Conservation (phyloP, 306 rosid species). For the Gillenia trifoliata region DNA sequence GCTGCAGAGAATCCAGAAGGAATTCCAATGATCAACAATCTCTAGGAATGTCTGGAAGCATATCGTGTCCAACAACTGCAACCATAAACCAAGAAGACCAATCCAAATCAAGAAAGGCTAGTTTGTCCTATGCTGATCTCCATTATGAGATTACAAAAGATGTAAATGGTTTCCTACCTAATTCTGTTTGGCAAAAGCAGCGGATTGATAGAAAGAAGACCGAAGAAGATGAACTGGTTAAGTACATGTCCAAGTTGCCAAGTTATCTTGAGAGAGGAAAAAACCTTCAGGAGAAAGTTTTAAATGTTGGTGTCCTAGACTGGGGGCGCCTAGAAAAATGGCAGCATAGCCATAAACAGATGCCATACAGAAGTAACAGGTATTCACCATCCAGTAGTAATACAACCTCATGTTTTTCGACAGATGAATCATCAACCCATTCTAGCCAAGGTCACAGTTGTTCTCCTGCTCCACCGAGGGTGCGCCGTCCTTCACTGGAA, state of each 20-base stretch:
- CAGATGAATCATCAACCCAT: slow-evolving; percentile 46
- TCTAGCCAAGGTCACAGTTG: slow-evolving; percentile 42
- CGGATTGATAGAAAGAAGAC: slow-evolving; percentile 28
- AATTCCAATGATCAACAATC: slow-evolving; percentile 28
- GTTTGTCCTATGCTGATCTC: slow-evolving; percentile 56
- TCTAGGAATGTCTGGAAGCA: slow-evolving; percentile 19
- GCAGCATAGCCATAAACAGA: slow-evolving; percentile 46
- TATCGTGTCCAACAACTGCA: slow-evolving; percentile 21
- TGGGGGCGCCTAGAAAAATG: slow-evolving; percentile 84
- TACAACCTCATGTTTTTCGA: slow-evolving; percentile 46
- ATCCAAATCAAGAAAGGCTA: slow-evolving; percentile 37
- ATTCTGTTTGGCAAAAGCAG: slow-evolving; percentile 36
- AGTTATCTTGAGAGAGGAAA: slow-evolving; percentile 75
- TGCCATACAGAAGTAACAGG: slow-evolving; percentile 36
- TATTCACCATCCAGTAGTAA: slow-evolving; percentile 47
- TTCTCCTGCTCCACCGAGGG: slow-evolving; percentile 52
- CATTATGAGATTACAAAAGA: slow-evolving; percentile 41
- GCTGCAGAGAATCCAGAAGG: slow-evolving; percentile 22
- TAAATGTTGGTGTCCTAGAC: slow-evolving; percentile 94
- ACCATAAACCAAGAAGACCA: slow-evolving; percentile 36
- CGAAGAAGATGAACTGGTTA: slow-evolving; percentile 76
- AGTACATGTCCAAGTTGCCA: slow-evolving; percentile 83
- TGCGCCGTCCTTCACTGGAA: slow-evolving; percentile 43
- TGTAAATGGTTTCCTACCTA: slow-evolving; percentile 27
- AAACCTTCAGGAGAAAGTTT: slow-evolving; percentile 54